phyloP scores from a whole-genome alignment of 306 rosid genomes.

The Pyrus pyrifolia region DNA sequence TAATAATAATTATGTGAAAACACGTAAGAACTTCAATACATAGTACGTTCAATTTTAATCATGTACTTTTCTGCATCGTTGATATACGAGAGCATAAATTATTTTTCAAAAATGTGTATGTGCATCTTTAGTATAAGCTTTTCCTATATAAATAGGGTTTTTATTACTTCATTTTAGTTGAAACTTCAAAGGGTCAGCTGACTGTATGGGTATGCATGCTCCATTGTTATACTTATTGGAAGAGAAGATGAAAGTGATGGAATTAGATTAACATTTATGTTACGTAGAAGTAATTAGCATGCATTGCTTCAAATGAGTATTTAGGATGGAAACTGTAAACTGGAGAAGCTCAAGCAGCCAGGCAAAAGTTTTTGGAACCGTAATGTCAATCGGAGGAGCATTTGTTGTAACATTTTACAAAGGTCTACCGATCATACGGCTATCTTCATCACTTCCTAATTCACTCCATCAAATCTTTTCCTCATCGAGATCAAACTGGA shows the following conservation, averaged over 20 bases:
- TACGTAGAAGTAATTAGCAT: not conserved
- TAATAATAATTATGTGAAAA: too few species aligned
- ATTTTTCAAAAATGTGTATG: too few species aligned
- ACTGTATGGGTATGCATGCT: too few species aligned
- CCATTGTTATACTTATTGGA: too few species aligned
- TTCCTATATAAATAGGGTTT: too few species aligned
- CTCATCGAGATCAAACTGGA: conserved; percentile 10
- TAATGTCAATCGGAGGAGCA: conserved; percentile 39
- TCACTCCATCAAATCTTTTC: not conserved
- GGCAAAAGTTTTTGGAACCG: conserved; percentile 37
- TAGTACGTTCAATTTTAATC: too few species aligned
- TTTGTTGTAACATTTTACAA: conserved; percentile 39
- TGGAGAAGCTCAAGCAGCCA: conserved; percentile 33
- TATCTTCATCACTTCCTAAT: not conserved
- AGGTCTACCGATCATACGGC: conserved; percentile 28
- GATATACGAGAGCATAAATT: too few species aligned
- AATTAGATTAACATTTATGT: not conserved
- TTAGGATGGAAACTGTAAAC: conserved; percentile 36
- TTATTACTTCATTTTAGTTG: too few species aligned
- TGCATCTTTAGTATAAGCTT: too few species aligned
- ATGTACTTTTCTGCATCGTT: too few species aligned
- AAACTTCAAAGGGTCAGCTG: too few species aligned
- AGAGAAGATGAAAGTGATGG: not conserved
- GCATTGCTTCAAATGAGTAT: not conserved
- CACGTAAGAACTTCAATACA: too few species aligned